Evolutionary conservation across 2,329 filamentous ascomycete genomes (phyloP).

Genomic region (Aspergillus tubingensis): DNA sequence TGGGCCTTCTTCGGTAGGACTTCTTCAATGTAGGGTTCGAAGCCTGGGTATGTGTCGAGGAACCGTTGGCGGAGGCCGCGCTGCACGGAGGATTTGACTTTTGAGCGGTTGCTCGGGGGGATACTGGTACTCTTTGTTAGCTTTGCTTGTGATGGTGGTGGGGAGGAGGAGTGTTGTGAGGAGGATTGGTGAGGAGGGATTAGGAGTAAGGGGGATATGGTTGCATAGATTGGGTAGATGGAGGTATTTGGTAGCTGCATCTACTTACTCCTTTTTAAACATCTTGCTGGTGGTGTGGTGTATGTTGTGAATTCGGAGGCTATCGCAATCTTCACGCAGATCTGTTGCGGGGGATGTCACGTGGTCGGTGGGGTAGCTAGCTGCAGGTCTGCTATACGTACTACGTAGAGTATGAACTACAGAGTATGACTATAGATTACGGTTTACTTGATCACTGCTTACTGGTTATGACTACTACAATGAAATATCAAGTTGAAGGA

Average conservation of each 20-base stretch:
- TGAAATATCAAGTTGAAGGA: background rate
- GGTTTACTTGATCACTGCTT: no score
- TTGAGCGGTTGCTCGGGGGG: conserved; percentile 77
- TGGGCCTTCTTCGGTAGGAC: conserved; percentile 94
- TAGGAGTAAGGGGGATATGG: background rate
- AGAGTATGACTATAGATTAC: no score
- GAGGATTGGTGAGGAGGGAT: background rate
- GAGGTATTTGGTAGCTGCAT: background rate
- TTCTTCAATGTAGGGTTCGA: conserved; percentile 87
- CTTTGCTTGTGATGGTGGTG: no score
- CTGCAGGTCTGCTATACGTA: background rate
- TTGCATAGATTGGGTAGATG: no score
- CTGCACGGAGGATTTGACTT: conserved; percentile 96
- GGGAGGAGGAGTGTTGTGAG: no score
- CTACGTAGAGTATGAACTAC: background rate
- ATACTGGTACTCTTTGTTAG: conserved; percentile 55
- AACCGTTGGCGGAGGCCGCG: conserved; percentile 81
- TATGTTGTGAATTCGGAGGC: background rate
- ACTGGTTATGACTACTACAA: background rate
- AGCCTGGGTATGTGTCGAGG: conserved; percentile 79
- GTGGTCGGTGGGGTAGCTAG: conserved; percentile 7
- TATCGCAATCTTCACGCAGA: conserved; percentile 6
- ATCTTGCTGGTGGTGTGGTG: conserved; percentile 50
- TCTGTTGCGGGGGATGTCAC: conserved; percentile 22
- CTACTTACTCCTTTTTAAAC: conserved; percentile 88